phyloP scores from a whole-genome alignment of 768 basidiomycete species.

The Trametes coccinea region DNA sequence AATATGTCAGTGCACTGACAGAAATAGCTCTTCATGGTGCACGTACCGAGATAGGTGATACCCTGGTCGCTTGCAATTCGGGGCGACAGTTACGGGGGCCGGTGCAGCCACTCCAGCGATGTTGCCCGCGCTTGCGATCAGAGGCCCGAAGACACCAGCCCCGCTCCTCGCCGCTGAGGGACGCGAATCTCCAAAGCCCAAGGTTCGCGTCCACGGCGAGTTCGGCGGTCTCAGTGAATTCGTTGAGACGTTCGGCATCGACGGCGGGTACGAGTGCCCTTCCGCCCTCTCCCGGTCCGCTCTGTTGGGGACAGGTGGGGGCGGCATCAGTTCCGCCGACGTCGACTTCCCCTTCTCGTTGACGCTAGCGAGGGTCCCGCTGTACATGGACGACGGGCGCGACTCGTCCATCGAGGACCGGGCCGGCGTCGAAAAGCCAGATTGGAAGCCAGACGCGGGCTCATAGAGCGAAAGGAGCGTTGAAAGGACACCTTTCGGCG shows the following conservation, averaged over 20 bases:
- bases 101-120: slow-evolving; percentile 65
- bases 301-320: neutral
- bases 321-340: slow-evolving; percentile 10
- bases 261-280: slow-evolving; percentile 1
- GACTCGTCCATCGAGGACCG: slow-evolving; percentile 28
- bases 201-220: slow-evolving; percentile 17
- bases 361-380: slow-evolving; percentile 5
- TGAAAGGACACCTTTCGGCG: slow-evolving; percentile 58
- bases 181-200: slow-evolving; percentile 22
- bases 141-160: slow-evolving; percentile 67
- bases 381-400: slow-evolving; percentile 20
- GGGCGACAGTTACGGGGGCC: slow-evolving; percentile 46
- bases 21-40: neutral
- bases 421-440: slow-evolving; percentile 24
- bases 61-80: slow-evolving; percentile 62
- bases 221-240: slow-evolving; percentile 15
- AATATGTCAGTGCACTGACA: neutral
- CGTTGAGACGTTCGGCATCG: slow-evolving; percentile 3
- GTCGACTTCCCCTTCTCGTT: neutral
- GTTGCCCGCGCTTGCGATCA: slow-evolving; percentile 70
- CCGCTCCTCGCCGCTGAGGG: slow-evolving; percentile 46
- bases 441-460: slow-evolving; percentile 31
- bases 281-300: neutral
- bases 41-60: slow-evolving; percentile 63
- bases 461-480: slow-evolving; percentile 66